These are phyloP conservation scores for Poa annua DNA, from an alignment of 176 grass and related monocot genomes.

Conservation along the genomic window DNA sequence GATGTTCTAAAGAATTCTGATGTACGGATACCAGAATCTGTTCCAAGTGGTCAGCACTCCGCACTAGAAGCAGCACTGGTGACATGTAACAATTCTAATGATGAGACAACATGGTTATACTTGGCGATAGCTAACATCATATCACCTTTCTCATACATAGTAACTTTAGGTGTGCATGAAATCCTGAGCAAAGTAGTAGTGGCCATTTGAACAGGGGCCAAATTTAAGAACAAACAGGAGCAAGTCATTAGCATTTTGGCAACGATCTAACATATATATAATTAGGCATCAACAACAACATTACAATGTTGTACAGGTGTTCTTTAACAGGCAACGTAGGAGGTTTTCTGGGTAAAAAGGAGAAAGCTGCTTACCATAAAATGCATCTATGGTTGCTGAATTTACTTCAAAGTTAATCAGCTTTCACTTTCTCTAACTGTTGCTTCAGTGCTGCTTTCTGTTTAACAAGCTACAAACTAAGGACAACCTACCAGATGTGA, in stretches of 20 bases:
- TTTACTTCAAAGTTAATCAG: conserved; percentile 57
- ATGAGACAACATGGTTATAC: neutral
- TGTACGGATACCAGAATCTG: conserved; percentile 25
- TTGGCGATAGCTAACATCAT: neutral
- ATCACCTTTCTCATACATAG: neutral
- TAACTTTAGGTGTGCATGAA: neutral
- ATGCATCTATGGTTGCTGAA: conserved; percentile 53
- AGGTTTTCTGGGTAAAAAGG: conserved; percentile 40
- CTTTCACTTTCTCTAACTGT: conserved; percentile 43
- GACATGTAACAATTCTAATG: neutral
- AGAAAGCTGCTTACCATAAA: conserved; percentile 56
- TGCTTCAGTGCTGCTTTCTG: conserved; percentile 41
- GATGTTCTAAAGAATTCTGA: neutral
- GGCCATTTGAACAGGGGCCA: neutral
- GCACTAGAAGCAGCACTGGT: neutral
- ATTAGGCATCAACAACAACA: conserved; percentile 46
- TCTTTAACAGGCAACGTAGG: conserved; percentile 27
- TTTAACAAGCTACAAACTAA: conserved; percentile 36
- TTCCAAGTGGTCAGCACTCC: conserved; percentile 11
- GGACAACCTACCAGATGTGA: conserved; percentile 37
- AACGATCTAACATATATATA: conserved; percentile 47
- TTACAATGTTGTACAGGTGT: conserved; percentile 26
- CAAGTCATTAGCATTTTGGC: neutral
- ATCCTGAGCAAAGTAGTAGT: neutral
- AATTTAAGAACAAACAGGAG: neutral